These are phyloP conservation scores for Reutealis trisperma DNA, from an alignment of 345 rosid species.

Conservation along the genomic window DNA sequence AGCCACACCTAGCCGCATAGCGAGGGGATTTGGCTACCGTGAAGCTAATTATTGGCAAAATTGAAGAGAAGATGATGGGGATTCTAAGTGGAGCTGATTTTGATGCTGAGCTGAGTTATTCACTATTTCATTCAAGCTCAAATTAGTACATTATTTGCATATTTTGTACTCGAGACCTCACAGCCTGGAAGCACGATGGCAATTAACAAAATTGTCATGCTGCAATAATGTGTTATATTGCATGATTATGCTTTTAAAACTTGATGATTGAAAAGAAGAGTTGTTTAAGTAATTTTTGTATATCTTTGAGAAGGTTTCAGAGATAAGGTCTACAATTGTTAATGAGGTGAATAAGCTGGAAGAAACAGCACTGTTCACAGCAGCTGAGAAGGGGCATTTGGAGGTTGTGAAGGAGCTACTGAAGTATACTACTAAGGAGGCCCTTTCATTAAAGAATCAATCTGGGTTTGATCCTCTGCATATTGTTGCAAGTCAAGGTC, in stretches of 20 bases:
- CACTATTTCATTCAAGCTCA: neutral
- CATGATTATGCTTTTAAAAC: neutral
- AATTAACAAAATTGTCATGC: no score
- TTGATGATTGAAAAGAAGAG: neutral
- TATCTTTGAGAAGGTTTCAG: conserved; percentile 45
- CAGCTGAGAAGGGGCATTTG: conserved; percentile 84
- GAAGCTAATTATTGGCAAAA: conserved; percentile 64
- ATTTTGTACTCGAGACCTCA: no score
- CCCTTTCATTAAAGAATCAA: conserved; percentile 61
- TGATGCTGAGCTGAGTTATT: conserved; percentile 56
- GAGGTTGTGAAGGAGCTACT: conserved; percentile 74
- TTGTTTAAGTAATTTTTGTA: conserved; percentile 2
- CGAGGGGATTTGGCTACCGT: conserved; percentile 72
- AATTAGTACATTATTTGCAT: no score
- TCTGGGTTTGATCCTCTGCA: conserved; percentile 77
- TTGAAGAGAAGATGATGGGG: conserved; percentile 69
- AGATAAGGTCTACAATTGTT: conserved; percentile 67
- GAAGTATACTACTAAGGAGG: conserved; percentile 56
- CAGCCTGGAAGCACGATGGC: no score
- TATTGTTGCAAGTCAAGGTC: conserved; percentile 83
- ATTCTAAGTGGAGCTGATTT: conserved; percentile 68
- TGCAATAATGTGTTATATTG: no score
- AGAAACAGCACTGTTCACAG: conserved; percentile 82
- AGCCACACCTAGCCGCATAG: conserved; percentile 87
- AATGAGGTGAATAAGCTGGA: conserved; percentile 93